These are phyloP conservation scores for Floccularia luteovirens DNA, from an alignment of 768 basidiomycete genomes.

Conservation along the genomic window DNA sequence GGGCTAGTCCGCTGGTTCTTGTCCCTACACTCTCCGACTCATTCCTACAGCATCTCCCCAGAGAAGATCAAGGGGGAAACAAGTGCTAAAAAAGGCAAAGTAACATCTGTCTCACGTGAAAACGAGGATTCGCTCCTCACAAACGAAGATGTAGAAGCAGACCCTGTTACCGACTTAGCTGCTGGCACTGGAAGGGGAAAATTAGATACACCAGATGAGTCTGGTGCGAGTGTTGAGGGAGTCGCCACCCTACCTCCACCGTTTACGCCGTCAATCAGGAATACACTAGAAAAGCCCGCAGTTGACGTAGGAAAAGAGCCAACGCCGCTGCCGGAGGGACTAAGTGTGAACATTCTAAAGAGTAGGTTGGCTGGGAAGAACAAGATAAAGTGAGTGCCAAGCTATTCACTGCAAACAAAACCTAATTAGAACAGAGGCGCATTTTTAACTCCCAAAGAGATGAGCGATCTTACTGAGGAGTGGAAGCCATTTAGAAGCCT, in stretches of 20 bases:
- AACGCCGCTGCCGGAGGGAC: slow-evolving; percentile 46
- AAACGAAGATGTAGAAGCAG: slow-evolving; percentile 8
- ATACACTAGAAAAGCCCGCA: slow-evolving; percentile 34
- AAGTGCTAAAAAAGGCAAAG: slow-evolving; percentile 7
- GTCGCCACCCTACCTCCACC: slow-evolving; percentile 39
- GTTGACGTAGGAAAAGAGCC: slow-evolving; percentile 11
- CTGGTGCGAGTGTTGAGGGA: slow-evolving; percentile 24
- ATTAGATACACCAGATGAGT: slow-evolving; percentile 15
- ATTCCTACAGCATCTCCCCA: slow-evolving; percentile 41
- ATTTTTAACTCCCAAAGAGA: slow-evolving; percentile 72
- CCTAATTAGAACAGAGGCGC: slow-evolving; percentile 40
- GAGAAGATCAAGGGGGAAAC: slow-evolving; percentile 29
- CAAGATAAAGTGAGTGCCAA: slow-evolving; percentile 54
- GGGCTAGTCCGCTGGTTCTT: slow-evolving; percentile 66
- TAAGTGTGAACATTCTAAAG: slow-evolving; percentile 51
- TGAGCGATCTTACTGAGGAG: slow-evolving; percentile 64
- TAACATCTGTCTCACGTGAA: slow-evolving; percentile 9
- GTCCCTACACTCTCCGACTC: slow-evolving; percentile 46
- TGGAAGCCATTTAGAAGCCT: slow-evolving; percentile 84
- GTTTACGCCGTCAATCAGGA: slow-evolving; percentile 65
- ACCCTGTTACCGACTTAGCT: too few species aligned
- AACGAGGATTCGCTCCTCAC: slow-evolving; percentile 23
- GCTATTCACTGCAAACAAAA: slow-evolving; percentile 5
- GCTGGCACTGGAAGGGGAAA: too few species aligned
- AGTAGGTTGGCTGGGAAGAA: slow-evolving; percentile 60